These are phyloP conservation scores for Strobilomyces dryophilus DNA, from an alignment of 768 basidiomycete genomes.

Conservation along the genomic window DNA sequence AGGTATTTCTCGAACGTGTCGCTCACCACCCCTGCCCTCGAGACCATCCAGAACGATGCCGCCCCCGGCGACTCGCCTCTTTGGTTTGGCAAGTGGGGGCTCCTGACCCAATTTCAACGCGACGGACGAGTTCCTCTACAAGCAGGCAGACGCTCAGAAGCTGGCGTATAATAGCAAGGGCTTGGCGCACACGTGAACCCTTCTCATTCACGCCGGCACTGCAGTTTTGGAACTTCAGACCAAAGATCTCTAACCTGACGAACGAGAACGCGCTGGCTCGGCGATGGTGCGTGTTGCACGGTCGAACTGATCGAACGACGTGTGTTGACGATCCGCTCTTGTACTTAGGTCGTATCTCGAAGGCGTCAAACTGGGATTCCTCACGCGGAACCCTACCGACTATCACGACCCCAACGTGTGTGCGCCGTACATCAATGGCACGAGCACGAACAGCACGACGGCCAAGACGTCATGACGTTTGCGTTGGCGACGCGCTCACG, in stretches of 20 bases:
- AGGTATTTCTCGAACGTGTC: neutral
- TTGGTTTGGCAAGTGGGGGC: conserved; percentile 58
- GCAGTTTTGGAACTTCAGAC: conserved; percentile 73
- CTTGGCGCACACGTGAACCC: neutral
- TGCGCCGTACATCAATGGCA: conserved; percentile 39
- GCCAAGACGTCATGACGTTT: neutral
- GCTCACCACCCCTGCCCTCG: conserved; percentile 24
- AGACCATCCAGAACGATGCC: conserved; percentile 50
- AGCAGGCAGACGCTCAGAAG: conserved; percentile 80
- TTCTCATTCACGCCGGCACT: neutral
- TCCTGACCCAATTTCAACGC: conserved; percentile 65
- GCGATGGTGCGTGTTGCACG: conserved; percentile 51
- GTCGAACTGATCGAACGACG: neutral
- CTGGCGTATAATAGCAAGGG: conserved; percentile 54
- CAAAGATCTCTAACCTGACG: conserved; percentile 47
- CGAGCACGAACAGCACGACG: conserved; percentile 11
- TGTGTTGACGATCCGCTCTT: neutral
- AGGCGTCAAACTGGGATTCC: conserved; percentile 52
- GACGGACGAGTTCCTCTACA: conserved; percentile 52
- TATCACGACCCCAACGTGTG: conserved; percentile 62
- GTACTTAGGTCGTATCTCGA: conserved; percentile 63
- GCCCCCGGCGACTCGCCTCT: conserved; percentile 44
- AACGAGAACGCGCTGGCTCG: conserved; percentile 48
- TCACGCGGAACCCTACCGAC: conserved; percentile 59
- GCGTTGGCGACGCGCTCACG: neutral